A percentile compares a stretch with the other conserved stretches of the same genome.
Conservation (phyloP, 2,329 filamentous ascomycete genomes). For the Daldinia sp. region DNA sequence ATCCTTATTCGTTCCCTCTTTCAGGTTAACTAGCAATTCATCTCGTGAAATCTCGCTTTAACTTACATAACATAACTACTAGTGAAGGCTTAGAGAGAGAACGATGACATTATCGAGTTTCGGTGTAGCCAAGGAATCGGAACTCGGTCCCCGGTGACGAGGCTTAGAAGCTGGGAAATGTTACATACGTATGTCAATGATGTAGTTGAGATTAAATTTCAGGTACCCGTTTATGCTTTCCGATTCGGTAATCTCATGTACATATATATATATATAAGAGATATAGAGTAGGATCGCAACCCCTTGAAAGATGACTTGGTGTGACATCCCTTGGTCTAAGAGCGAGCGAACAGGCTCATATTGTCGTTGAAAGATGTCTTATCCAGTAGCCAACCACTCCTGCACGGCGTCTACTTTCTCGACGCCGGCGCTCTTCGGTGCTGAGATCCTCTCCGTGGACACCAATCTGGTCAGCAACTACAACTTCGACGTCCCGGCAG, state of each 20-base stretch:
- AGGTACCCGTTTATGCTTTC: background rate
- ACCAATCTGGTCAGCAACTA: background rate
- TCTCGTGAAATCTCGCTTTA: background rate
- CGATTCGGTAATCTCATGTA: background rate
- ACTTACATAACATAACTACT: no score
- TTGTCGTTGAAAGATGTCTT: background rate
- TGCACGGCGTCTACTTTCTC: constrained; percentile 6
- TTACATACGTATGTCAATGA: background rate
- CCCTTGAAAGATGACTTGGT: background rate
- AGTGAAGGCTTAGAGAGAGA: background rate
- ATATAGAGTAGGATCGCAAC: background rate
- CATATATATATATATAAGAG: background rate
- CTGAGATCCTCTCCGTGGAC: background rate
- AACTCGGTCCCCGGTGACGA: background rate
- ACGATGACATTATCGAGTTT: background rate
- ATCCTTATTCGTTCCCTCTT: background rate
- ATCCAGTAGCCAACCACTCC: background rate
- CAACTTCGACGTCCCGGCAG: background rate
- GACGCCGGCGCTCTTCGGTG: background rate
- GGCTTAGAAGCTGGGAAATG: background rate
- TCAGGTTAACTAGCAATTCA: no score
- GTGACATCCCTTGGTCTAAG: background rate
- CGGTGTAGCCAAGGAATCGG: background rate
- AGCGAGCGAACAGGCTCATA: background rate
- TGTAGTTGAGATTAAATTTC: background rate